phyloP scores from a whole-genome alignment of 192 early-diverging fungal species.

The Phycomyces blakesleeanus region DNA sequence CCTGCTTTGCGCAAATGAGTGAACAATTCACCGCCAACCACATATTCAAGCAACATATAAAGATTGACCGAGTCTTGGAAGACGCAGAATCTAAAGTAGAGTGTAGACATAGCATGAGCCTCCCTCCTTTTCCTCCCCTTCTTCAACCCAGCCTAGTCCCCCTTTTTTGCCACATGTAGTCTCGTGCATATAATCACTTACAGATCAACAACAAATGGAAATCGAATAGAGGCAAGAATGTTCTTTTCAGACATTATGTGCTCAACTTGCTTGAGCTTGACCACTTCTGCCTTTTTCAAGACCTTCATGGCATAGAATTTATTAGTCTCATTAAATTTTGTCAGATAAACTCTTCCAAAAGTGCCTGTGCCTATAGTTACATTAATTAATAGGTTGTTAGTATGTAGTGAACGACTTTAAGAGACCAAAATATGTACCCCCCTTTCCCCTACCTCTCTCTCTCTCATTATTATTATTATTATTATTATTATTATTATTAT shows the following conservation, averaged over 20 bases:
- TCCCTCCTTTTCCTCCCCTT: conserved; percentile 38
- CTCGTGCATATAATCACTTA: conserved; percentile 40
- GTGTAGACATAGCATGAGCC: not conserved
- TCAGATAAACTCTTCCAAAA: conserved; percentile 93
- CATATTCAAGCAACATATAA: conserved; percentile 88
- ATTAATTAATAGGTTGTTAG: too few species aligned
- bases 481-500: too few species aligned
- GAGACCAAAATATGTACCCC: too few species aligned
- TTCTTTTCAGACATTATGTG: conserved; percentile 92
- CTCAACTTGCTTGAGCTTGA: conserved; percentile 91
- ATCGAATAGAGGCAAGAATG: conserved; percentile 77
- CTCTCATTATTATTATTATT: too few species aligned
- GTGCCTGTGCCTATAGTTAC: conserved; percentile 78
- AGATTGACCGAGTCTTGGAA: conserved; percentile 80
- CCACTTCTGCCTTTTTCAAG: conserved; percentile 85
- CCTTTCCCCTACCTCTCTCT: too few species aligned
- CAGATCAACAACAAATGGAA: conserved; percentile 88
- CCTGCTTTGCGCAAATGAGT: conserved; percentile 81
- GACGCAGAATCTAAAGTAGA: conserved; percentile 66
- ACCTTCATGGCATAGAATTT: conserved; percentile 95
- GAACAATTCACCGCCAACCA: conserved; percentile 84
- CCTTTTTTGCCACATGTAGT: not conserved
- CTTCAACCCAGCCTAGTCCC: not conserved
- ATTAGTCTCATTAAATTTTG: conserved; percentile 65
- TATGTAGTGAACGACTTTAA: too few species aligned